Evolutionary conservation across 169 alveolate species (phyloP), one percentile per base, ranked within the genome.

Genomic region (Eimeria brunetti): DNA sequence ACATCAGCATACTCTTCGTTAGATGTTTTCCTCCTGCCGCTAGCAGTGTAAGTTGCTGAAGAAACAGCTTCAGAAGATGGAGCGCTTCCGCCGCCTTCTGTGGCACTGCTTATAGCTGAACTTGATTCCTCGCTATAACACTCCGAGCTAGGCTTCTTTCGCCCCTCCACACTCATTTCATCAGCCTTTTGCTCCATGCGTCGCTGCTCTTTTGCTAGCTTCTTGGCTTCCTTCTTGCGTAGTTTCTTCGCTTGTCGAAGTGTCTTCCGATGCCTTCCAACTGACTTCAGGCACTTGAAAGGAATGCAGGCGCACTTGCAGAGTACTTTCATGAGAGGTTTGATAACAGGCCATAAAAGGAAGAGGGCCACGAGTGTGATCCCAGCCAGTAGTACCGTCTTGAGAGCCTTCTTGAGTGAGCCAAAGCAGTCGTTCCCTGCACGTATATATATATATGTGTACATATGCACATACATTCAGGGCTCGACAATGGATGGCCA

Each of bases 341-440:
- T 86, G 38, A 64, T 41, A 60, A 86, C 62, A 9, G 93, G 93
- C 93, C 93, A 86, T 36, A 86, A 44, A n/a, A 86, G 81, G 62
- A 86, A 60, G 44, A 86, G 93, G 27, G 93, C 93, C 64, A 86
- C 93, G 24, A 86, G 14, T 51, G 93, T 36, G 20, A 86, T 44
- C n/a, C 93, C 93, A 20, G 53, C 93, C 44, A 86, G 46, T 36
- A 86, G 83, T 20, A 86, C 36, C 20, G 53, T 64, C 83, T 86
- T 86, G 58, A 86, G 67, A 12, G 81, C 71, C 83, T 38, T 60
- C 44, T 86, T 86, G 30, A 86, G 93, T 33, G 93, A 30, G n/a
- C 93, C 93, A 49, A 56, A 60, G 83, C 93, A 86, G 58, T 86
- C 93, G 83, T 41, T 62, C 93, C 93, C 93, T 86, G 93, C 24